A percentile compares a stretch with the other conserved stretches of the same genome.
phyloP scores from a whole-genome alignment of 1,139 yeast genomes.

The Geotrichum reessii region DNA sequence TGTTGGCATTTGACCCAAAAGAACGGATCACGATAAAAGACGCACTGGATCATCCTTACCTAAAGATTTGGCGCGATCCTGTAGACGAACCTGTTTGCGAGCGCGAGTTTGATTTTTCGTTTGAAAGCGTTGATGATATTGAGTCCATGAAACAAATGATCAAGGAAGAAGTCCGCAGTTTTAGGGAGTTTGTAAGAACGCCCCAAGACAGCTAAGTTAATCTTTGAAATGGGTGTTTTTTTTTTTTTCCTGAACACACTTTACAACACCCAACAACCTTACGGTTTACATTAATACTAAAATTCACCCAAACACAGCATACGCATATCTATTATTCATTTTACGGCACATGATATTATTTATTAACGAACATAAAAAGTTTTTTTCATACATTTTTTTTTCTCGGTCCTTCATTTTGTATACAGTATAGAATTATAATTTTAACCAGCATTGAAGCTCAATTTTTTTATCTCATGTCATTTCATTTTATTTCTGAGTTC shows the following conservation, averaged over 20 bases:
- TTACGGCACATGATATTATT: neutral
- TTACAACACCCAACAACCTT: too few relatives aligned
- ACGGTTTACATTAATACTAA: too few relatives aligned
- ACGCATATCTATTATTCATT: constrained; percentile 27
- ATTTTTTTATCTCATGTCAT: constrained; percentile 9
- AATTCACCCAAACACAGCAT: constrained; percentile 24
- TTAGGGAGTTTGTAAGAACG: constrained; percentile 70
- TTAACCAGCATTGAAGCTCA: too few relatives aligned
- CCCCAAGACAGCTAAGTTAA: constrained; percentile 41
- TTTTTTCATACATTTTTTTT: neutral
- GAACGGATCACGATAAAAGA: constrained; percentile 83
- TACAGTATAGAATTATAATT: constrained; percentile 3
- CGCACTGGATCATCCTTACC: constrained; percentile 84
- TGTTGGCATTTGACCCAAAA: constrained; percentile 84
- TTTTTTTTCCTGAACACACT: too few relatives aligned
- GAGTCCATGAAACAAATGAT: constrained; percentile 72
- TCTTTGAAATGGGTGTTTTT: too few relatives aligned
- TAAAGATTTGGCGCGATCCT: constrained; percentile 94
- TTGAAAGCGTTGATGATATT: constrained; percentile 81
- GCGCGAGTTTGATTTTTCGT: constrained; percentile 77
- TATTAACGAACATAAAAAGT: neutral
- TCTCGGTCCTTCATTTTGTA: neutral
- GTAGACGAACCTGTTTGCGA: constrained; percentile 87
- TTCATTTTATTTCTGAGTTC: neutral
- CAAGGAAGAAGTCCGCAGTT: constrained; percentile 69